Base-by-base conservation (phyloP, 306 rosid genomes). In the Acacia melanoxylon region DNA sequence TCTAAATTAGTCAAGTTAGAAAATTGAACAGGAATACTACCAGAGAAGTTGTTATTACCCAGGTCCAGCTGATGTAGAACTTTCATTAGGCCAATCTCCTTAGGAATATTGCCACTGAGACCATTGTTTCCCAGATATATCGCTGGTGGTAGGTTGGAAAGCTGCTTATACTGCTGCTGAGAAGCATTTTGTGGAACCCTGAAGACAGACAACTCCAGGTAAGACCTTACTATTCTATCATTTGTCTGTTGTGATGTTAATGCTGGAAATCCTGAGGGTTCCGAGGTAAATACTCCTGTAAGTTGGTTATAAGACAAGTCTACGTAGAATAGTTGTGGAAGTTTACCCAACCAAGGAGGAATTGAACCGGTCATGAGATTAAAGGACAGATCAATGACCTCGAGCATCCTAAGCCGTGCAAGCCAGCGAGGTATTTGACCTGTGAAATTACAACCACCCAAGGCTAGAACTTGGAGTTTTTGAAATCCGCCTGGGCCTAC, bases 161-260 rank as follows among this genome's bases (percentile, higher is more conserved):
- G 92, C 83, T 89, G 98, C 84, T 91, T 93, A 81, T 94, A 92
- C 85, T 94, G 98, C 91, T 86, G 85, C 71, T 65, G 35, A 61
- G 90, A 82, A 52, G 90, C 95, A 84, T 91, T 91, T 66, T 77
- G 83, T 15, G 97, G 95, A 76, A 69, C 85, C 40, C 90, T 93
- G 85, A 95, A 95, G 62, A 95, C 95, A 0, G 98, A 98, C 85
- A 95, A 83, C 86, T 91, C 95, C 85, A 93, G 84, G 79, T 89
- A 88, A 84, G 89, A 78, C 86, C 82, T 85, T 81, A 84, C 84
- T 29, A 84, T 82, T 44, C 78, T 62, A 78, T 88, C 88, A 78
- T 86, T 74, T 59, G 83, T 86, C 86, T 80, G 68, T 71, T 84
- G 88, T 10, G 91, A 84, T 27, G 83, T 77, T 78, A 95, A 87